These are phyloP conservation scores for Anisodus tanguticus DNA, from an alignment of 257 asterid species.

Conservation along the genomic window DNA sequence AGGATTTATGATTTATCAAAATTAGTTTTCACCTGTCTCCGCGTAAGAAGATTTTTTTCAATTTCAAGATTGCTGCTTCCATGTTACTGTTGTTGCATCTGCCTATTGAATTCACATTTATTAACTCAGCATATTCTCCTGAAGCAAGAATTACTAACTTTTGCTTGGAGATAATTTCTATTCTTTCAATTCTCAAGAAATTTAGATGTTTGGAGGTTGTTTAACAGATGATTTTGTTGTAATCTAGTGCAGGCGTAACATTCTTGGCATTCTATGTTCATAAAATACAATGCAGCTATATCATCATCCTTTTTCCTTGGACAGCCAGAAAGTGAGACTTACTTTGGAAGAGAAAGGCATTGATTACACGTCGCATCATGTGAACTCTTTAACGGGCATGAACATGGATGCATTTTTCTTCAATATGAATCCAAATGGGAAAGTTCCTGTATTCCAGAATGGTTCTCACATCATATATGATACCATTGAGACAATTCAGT, in stretches of 20 bases:
- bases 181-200: no score
- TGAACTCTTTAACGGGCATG: constrained; percentile 93
- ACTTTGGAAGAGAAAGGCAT: constrained; percentile 87
- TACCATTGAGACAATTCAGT: constrained; percentile 88
- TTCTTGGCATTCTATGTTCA: constrained; percentile 33
- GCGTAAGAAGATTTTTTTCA: no score
- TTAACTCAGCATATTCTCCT: no score
- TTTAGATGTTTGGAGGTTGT: no score
- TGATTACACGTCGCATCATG: constrained; percentile 87
- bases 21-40: no score
- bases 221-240: neutral
- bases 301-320: constrained; percentile 91
- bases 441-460: constrained; percentile 92
- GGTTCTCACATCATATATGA: constrained; percentile 79
- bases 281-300: constrained; percentile 74
- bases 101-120: no score
- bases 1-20: neutral
- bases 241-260: neutral
- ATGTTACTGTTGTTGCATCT: no score
- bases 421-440: constrained; percentile 72
- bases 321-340: constrained; percentile 96
- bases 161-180: no score
- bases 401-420: constrained; percentile 77
- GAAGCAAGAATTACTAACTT: no score
- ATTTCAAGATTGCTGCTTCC: no score